A percentile compares a stretch with the other conserved stretches of the same genome.
Conservation (phyloP, 2,329 filamentous ascomycete genomes). For the Fusarium tjaetaba region DNA sequence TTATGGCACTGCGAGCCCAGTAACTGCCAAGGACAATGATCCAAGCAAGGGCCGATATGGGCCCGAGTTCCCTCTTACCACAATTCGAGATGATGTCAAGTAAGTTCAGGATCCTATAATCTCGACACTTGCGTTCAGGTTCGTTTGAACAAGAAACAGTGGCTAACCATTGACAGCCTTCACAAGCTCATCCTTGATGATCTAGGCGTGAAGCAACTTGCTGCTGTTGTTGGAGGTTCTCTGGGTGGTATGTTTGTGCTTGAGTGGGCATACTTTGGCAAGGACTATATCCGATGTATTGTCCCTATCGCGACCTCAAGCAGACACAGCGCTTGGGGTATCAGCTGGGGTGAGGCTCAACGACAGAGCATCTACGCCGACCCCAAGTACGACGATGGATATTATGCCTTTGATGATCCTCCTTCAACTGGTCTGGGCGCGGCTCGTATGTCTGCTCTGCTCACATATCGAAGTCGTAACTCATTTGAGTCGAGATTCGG, state of each 20-base stretch:
- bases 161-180: conserved; percentile 59
- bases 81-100: conserved; percentile 95
- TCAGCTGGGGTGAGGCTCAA: conserved; percentile 90
- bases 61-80: conserved; percentile 95
- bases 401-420: conserved; percentile 88
- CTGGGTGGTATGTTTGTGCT: conserved; percentile 92
- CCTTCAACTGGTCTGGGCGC: conserved; percentile 88
- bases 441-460: conserved; percentile 93
- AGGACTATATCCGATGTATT: conserved; percentile 81
- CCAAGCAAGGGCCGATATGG: conserved; percentile 81
- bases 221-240: conserved; percentile 82
- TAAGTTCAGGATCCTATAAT: conserved; percentile 53
- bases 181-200: conserved; percentile 85
- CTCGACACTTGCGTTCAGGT: background rate
- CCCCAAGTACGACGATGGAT: conserved; percentile 97
- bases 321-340: conserved; percentile 87
- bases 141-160: background rate
- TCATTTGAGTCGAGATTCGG: conserved; percentile 97
- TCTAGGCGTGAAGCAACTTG: conserved; percentile 80
- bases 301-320: conserved; percentile 88
- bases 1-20: conserved; percentile 87
- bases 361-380: conserved; percentile 96
- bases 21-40: conserved; percentile 88
- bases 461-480: conserved; percentile 96
- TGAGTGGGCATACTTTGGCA: conserved; percentile 92